Conservation (phyloP, 2,329 filamentous ascomycete genomes). For the Claviceps quebecensis region DNA sequence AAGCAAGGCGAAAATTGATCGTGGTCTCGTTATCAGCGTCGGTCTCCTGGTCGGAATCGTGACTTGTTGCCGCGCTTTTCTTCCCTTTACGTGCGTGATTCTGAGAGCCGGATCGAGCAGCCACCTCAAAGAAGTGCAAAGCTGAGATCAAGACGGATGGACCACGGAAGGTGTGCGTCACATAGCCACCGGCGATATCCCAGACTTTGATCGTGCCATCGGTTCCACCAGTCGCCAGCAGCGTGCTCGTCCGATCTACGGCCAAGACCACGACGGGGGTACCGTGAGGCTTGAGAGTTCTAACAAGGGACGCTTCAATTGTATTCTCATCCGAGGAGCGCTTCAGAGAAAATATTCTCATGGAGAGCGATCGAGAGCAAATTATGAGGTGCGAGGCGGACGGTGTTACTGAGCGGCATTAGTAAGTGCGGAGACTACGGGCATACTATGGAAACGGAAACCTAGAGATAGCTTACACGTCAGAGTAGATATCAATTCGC, state of each 20-base stretch:
- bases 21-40: conserved; percentile 29
- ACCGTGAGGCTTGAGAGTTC: conserved; percentile 77
- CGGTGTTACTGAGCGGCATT: conserved; percentile 53
- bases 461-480: conserved; percentile 31
- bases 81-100: conserved; percentile 19
- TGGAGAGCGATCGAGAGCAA: conserved; percentile 88
- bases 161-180: conserved; percentile 89
- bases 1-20: conserved; percentile 64
- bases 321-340: conserved; percentile 40
- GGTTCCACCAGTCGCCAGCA: conserved; percentile 83
- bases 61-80: conserved; percentile 14
- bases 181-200: conserved; percentile 82
- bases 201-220: conserved; percentile 93
- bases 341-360: conserved; percentile 74
- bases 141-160: conserved; percentile 86
- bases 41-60: conserved; percentile 25
- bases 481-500: conserved; percentile 64
- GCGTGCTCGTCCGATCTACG: conserved; percentile 73
- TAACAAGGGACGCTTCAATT: conserved; percentile 53
- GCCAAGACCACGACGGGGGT: conserved; percentile 80
- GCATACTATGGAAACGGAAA: too few relatives aligned
- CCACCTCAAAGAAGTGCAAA: conserved; percentile 76
- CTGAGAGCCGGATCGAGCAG: conserved; percentile 25
- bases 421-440: conserved; percentile 5
- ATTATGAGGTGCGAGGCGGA: conserved; percentile 77